phyloP scores from a whole-genome alignment of 805 yeast species.

The Candida mattraensis region DNA sequence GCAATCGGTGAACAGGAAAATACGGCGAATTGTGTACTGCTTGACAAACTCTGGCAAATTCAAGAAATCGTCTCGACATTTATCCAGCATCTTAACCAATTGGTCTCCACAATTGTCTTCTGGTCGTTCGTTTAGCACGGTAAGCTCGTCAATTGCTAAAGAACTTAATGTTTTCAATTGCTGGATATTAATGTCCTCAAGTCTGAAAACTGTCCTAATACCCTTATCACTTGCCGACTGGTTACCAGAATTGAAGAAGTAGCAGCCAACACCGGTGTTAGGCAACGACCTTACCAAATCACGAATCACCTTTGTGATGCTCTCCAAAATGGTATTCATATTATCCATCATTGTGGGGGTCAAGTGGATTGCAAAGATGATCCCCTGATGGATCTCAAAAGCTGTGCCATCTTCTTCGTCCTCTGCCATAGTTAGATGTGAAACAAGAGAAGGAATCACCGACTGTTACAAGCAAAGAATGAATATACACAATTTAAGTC shows the following conservation, averaged over 20 bases:
- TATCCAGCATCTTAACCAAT: conserved; percentile 46
- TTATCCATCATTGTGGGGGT: conserved; percentile 46
- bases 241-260: conserved; percentile 51
- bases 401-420: conserved; percentile 2
- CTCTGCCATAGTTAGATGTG: background rate
- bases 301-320: conserved; percentile 61
- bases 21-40: conserved; percentile 53
- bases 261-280: conserved; percentile 73
- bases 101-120: conserved; percentile 31
- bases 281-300: conserved; percentile 66
- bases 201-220: conserved; percentile 48
- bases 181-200: conserved; percentile 53
- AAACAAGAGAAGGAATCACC: too few relatives aligned
- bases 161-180: conserved; percentile 57
- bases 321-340: conserved; percentile 45
- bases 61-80: conserved; percentile 55
- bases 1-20: conserved; percentile 73
- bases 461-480: too few relatives aligned
- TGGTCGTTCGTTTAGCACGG: conserved; percentile 37
- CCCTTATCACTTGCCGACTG: conserved; percentile 30
- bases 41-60: conserved; percentile 39
- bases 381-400: conserved; percentile 60
- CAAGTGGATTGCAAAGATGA: conserved; percentile 61
- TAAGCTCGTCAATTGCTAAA: conserved; percentile 1
- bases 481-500: too few relatives aligned